Base-by-base conservation (phyloP, 805 yeast species). In the Kluyveromyces siamensis region DNA sequence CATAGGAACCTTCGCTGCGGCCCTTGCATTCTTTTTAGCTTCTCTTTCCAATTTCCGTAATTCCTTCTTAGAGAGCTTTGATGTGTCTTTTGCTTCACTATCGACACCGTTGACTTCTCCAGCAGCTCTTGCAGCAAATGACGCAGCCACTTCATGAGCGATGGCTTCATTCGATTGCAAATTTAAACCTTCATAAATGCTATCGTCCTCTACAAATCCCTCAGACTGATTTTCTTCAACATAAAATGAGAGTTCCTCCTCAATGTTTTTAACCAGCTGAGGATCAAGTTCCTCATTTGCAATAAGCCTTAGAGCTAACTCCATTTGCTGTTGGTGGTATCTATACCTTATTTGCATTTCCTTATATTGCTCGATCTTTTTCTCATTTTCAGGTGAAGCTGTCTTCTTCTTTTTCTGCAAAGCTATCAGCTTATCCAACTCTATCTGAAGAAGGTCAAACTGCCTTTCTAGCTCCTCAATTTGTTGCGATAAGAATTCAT, bases 161-260 rank as follows among this genome's bases (percentile, higher is more conserved):
- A 75, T 77, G 37, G 76, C 66, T 41, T 78, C 80, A 46, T 68
- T 65, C 6, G 80, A 83, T 50, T 77, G 83, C 43, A 91, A 72
- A 48, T 83, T 85, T 50, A 91, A 72, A 47, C 78, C 83, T 54
- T 91, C 98, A 67, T 91, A 91, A 54, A 91, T 81, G n/a, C 87
- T 87, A 59, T 90, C 96, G 66, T 91, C 96, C 60, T 88, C 97
- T 35, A 90, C 83, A 64, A 89, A 91, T 58, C 88, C 96, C 6
- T 79, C 87, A 43, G 88, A 96, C 68, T 85, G 93, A 64, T 90
- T 91, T 46, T 87, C 83, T 56, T 91, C 97, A 25, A 91, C 91
- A 65, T 84, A 91, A 69, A 89, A 91, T 57, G 80, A 86, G 61
- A 91, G 84, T 63, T 91, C 97, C 49, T 91, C 98, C 61, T 83